A percentile compares a stretch with the other conserved stretches of the same genome.
Conservation (phyloP, 805 yeast species). For the Candida alai region DNA sequence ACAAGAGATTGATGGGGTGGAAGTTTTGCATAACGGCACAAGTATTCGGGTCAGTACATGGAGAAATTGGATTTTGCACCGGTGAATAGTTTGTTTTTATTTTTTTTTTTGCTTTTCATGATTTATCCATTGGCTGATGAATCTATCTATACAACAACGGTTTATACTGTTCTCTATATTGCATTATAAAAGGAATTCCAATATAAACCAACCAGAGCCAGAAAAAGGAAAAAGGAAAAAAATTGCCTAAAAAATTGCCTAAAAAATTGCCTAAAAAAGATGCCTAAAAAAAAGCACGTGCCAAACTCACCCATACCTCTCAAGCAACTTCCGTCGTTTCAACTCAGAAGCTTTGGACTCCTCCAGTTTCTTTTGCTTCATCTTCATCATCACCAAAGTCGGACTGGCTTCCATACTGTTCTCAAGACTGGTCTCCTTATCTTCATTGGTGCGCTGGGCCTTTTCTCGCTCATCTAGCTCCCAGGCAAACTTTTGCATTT, state of each 20-base stretch:
- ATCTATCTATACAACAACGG: too few species aligned
- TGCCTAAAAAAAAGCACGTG: too few species aligned
- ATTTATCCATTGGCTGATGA: too few species aligned
- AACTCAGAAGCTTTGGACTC: constrained; percentile 11
- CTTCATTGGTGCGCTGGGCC: constrained; percentile 6
- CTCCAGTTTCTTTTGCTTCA: constrained; percentile 18
- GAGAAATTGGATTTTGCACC: constrained; percentile 14
- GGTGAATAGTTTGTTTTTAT: constrained; percentile 9
- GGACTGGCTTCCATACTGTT: constrained; percentile 36
- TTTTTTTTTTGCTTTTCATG: constrained; percentile 11
- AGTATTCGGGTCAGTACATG: constrained; percentile 15
- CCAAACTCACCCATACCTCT: constrained; percentile 15
- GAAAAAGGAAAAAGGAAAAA: too few species aligned
- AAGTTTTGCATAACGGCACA: constrained; percentile 12
- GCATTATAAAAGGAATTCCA: too few species aligned
- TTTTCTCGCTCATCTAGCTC: constrained; percentile 16
- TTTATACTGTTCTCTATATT: too few species aligned
- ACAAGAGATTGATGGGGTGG: constrained; percentile 10
- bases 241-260: too few species aligned
- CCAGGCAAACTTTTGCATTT: constrained; percentile 35
- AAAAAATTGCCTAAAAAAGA: too few species aligned
- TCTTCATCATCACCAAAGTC: constrained; percentile 29
- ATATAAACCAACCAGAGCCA: too few species aligned
- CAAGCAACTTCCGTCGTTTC: constrained; percentile 14
- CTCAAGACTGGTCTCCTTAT: constrained; percentile 20